These are phyloP conservation scores for Boechera stricta DNA, from an alignment of 345 rosid genomes.

Conservation along the genomic window DNA sequence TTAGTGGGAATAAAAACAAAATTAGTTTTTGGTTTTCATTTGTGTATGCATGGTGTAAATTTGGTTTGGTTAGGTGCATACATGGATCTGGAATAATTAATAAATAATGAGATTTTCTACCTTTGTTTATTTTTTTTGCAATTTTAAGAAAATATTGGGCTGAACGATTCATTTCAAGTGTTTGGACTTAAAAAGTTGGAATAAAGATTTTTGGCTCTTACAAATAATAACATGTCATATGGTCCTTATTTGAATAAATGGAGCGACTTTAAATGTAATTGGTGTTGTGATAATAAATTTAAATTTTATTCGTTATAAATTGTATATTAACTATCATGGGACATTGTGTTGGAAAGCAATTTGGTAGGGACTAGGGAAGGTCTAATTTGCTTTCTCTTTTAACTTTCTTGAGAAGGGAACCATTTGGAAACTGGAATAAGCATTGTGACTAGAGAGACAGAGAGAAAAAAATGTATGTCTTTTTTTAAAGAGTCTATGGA, in stretches of 20 bases:
- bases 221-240: background rate
- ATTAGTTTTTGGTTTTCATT: slow-evolving; percentile 32
- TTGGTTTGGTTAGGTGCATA: slow-evolving; percentile 44
- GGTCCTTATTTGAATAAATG: slow-evolving; percentile 6
- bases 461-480: slow-evolving; percentile 6
- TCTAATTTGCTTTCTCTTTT: slow-evolving; percentile 39
- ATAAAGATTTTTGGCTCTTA: background rate
- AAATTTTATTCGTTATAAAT: background rate
- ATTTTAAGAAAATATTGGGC: background rate
- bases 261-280: slow-evolving; percentile 4
- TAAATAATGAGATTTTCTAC: slow-evolving; percentile 28
- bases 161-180: slow-evolving; percentile 6
- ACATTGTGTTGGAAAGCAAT: slow-evolving; percentile 38
- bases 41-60: slow-evolving; percentile 38
- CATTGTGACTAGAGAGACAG: background rate
- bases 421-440: slow-evolving; percentile 26
- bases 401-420: slow-evolving; percentile 36
- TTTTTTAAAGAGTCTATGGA: background rate
- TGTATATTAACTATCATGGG: slow-evolving; percentile 19
- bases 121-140: background rate
- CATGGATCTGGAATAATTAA: slow-evolving; percentile 24
- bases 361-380: slow-evolving; percentile 43
- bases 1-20: slow-evolving; percentile 42
- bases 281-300: slow-evolving; percentile 4
- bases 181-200: background rate